Base-by-base conservation (phyloP, 192 early-diverging fungal genomes). In the Chytriomyces sp. region DNA sequence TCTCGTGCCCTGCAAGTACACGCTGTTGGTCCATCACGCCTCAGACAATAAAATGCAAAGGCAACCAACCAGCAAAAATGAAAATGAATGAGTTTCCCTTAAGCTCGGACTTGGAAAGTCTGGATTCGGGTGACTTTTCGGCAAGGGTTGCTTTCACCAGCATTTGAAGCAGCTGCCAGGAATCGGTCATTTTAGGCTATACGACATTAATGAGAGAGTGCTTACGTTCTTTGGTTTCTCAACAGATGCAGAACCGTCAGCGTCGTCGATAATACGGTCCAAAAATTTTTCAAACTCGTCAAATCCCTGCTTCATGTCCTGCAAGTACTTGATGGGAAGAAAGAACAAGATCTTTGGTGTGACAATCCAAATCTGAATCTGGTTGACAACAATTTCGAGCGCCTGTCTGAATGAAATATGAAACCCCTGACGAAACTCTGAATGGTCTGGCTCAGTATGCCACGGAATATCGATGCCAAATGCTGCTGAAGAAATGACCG, bases 1-100 rank as follows among this genome's bases (percentile, higher is more conserved):
- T 87, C 61, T 87, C 87, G 69, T 87, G 82, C 16, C 66, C 20
- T 16, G 24, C 45, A 10, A n/a, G 18, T 13, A 64, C 18, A 3
- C 16, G 63, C 26, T 13, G 26, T 64, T 24, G 11, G 63, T 35
- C 35, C 35, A 2, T 35, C 35, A 35, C 35, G 35, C 35, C 4
- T 24, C 13, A 64, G 18, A 28, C 11, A 28, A 23, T 64, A 10
- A 64, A 28, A 64, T 18, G 7, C 10, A 24, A 23, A 3, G 11
- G 11, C 2, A 64, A 26, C 26, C 0, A 10, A 0, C 89, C 89
- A 61, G 89, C 89, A 81, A 89, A 86, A 16, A 87, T 79, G 7
- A 90, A 78, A n/a, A 84, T 76, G 11, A 85, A 80, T 11, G 83
- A 50, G 53, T 89, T 86, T 13, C 79, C 83, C 28, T 82, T 69